These are phyloP conservation scores for Luffa aegyptiaca DNA, from an alignment of 306 rosid species.

Conservation along the genomic window DNA sequence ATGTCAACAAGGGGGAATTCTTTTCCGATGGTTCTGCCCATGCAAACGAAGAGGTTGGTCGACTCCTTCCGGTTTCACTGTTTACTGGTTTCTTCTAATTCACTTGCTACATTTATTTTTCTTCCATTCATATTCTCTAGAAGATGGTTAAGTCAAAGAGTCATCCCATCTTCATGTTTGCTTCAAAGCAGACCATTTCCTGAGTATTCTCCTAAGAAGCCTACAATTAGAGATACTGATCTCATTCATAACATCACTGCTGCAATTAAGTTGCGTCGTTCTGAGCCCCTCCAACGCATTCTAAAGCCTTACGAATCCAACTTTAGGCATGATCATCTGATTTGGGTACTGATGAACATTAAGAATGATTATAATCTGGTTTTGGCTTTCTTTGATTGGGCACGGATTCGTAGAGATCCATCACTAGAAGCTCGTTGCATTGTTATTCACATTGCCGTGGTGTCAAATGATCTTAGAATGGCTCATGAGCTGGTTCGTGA, in stretches of 20 bases:
- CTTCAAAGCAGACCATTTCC: slow-evolving; percentile 61
- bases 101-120: slow-evolving; percentile 8
- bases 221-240: slow-evolving; percentile 47
- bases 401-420: slow-evolving; percentile 38
- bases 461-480: slow-evolving; percentile 45
- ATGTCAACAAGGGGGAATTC: background rate
- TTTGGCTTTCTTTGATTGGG: slow-evolving; percentile 64
- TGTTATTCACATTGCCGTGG: slow-evolving; percentile 53
- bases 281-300: slow-evolving; percentile 48
- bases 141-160: slow-evolving; percentile 15
- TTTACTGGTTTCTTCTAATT: slow-evolving; percentile 13
- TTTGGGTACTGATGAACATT: slow-evolving; percentile 63
- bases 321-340: slow-evolving; percentile 45
- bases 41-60: slow-evolving; percentile 41
- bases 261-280: slow-evolving; percentile 50
- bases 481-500: slow-evolving; percentile 50
- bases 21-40: background rate
- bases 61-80: slow-evolving; percentile 17
- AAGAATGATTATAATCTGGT: slow-evolving; percentile 47
- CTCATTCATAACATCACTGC: slow-evolving; percentile 47
- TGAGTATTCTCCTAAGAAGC: slow-evolving; percentile 65
- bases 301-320: slow-evolving; percentile 50
- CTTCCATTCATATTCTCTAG: slow-evolving; percentile 11
- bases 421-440: slow-evolving; percentile 63
- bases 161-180: slow-evolving; percentile 21